Evolutionary conservation across 345 rosid species (phyloP).

Genomic region (Pseudoturritis turrita): DNA sequence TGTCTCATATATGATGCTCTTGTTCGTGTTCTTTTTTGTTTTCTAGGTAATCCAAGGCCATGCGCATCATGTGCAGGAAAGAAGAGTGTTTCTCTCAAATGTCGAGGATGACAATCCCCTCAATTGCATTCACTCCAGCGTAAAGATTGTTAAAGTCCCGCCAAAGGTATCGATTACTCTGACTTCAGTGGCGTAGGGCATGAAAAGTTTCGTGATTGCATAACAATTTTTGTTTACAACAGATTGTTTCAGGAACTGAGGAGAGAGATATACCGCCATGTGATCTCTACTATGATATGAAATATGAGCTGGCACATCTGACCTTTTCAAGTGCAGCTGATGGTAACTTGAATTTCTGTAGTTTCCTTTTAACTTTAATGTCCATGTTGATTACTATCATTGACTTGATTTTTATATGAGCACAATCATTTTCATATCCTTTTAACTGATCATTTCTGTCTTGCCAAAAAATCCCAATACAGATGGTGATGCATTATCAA

Average conservation of each 20-base stretch:
- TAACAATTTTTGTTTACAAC: neutral
- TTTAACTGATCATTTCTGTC: neutral
- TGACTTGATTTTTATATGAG: neutral
- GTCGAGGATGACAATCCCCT: slow-evolving; percentile 42
- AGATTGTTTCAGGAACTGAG: slow-evolving; percentile 23
- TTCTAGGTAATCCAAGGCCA: slow-evolving; percentile 33
- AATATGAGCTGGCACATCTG: slow-evolving; percentile 29
- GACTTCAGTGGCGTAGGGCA: neutral
- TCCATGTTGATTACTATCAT: neutral
- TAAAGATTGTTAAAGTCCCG: slow-evolving; percentile 24
- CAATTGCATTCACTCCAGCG: slow-evolving; percentile 27
- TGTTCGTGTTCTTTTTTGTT: neutral
- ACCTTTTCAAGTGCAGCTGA: slow-evolving; percentile 24
- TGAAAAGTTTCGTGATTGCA: neutral
- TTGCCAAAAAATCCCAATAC: slow-evolving; percentile 12
- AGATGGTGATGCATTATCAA: slow-evolving; percentile 27
- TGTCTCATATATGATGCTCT: neutral
- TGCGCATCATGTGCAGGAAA: slow-evolving; percentile 12
- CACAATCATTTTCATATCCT: neutral
- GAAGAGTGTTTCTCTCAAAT: slow-evolving; percentile 39
- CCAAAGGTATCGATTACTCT: slow-evolving; percentile 25
- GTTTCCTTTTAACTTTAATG: neutral
- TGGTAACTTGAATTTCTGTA: neutral
- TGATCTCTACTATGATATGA: slow-evolving; percentile 40
- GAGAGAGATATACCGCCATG: slow-evolving; percentile 16